Percentiles rank a stretch among this genome's conserved stretches.
Evolutionary conservation across 2,329 filamentous ascomycete species (phyloP).

Genomic region (Aspergillus carbonarius): DNA sequence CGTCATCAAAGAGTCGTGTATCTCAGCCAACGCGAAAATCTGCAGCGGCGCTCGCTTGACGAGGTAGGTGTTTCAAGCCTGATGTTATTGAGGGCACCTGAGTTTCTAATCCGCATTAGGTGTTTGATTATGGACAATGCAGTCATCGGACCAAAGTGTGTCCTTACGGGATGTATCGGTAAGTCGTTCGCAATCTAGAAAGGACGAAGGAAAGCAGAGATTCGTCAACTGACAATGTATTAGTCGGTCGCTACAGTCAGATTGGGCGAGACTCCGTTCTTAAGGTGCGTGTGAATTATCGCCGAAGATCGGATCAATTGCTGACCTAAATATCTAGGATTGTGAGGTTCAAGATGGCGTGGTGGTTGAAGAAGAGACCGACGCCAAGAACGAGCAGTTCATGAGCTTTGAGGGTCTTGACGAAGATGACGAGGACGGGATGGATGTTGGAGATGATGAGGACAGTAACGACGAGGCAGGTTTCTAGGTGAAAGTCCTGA

Average conservation of each 20-base stretch:
- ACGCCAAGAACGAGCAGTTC: constrained; percentile 63
- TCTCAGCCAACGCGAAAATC: constrained; percentile 85
- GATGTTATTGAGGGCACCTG: neutral
- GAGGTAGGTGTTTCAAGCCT: neutral
- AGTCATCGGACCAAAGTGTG: constrained; percentile 71
- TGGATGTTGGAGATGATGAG: neutral
- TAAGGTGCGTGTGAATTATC: constrained; percentile 32
- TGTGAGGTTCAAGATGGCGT: constrained; percentile 89
- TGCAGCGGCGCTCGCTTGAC: constrained; percentile 77
- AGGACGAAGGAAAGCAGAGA: neutral
- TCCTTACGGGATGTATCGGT: constrained; percentile 78
- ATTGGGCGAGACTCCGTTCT: constrained; percentile 80
- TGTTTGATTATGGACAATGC: constrained; percentile 93
- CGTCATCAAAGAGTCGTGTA: constrained; percentile 85
- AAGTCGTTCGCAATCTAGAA: neutral
- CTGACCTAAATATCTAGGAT: constrained; percentile 49
- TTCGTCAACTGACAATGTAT: neutral
- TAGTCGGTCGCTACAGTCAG: constrained; percentile 71
- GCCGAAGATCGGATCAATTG: neutral
- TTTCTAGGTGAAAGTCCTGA: neutral
- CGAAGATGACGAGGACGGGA: constrained; percentile 27
- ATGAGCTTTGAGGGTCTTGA: constrained; percentile 54
- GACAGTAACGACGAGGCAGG: neutral
- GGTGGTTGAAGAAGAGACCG: constrained; percentile 73
- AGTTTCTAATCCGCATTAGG: constrained; percentile 39